Evolutionary conservation across 352 stramenopile species (phyloP).

Genomic region (Plasmopara muralis): DNA sequence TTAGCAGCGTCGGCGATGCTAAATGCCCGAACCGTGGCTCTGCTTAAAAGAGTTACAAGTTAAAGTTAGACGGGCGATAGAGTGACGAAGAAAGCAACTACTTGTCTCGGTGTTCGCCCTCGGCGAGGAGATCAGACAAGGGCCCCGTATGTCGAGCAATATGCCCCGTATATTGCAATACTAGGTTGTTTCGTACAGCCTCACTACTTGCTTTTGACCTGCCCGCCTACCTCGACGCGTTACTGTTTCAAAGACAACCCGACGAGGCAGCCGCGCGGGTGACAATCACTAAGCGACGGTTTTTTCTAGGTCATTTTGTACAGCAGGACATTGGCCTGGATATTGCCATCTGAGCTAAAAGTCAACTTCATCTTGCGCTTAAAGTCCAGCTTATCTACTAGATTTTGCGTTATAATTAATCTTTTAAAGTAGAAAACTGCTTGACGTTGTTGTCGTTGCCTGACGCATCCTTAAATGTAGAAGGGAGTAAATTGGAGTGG

Average conservation of each 20-base stretch:
- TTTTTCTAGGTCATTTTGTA: constrained; percentile 14
- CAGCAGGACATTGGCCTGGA: constrained; percentile 10
- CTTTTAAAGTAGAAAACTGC: constrained; percentile 2
- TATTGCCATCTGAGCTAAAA: constrained; percentile 3
- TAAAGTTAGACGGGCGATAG: constrained; percentile 3
- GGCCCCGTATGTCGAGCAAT: background rate
- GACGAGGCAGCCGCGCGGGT: constrained; percentile 7
- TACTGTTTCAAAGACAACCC: background rate
- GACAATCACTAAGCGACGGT: constrained; percentile 5
- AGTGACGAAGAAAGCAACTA: background rate
- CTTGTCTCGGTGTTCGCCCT: constrained; percentile 5
- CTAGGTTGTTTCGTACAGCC: background rate
- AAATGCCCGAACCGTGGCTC: background rate
- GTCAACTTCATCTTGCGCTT: background rate
- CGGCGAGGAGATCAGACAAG: constrained; percentile 21
- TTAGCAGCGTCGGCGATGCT: constrained; percentile 3
- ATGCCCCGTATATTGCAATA: background rate
- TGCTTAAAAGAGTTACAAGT: background rate
- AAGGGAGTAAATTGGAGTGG: constrained; percentile 30
- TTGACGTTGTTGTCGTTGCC: constrained; percentile 22
- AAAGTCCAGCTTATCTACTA: background rate
- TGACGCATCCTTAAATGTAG: constrained; percentile 26
- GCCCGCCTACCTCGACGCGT: background rate
- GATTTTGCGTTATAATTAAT: background rate
- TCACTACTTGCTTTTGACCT: background rate